These are phyloP conservation scores for Globisporangium paddicum DNA, from an alignment of 352 stramenopile species.

Conservation along the genomic window DNA sequence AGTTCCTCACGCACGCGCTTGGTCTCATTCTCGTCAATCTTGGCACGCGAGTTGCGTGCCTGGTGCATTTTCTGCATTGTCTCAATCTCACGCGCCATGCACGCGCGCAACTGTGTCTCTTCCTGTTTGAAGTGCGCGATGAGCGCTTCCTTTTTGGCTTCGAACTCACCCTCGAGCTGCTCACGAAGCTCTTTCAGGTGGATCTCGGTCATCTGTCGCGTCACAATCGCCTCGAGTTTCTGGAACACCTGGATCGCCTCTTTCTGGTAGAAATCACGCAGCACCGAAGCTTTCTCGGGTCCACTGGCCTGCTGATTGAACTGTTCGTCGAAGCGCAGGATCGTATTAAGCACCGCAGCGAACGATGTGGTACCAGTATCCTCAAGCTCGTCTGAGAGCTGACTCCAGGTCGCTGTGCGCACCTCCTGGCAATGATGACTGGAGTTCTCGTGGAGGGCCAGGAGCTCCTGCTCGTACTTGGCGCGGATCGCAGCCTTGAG, in stretches of 20 bases:
- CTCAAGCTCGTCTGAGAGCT: slow-evolving; percentile 19
- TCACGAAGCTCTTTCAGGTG: slow-evolving; percentile 44
- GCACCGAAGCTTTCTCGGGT: slow-evolving; percentile 43
- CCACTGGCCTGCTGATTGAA: slow-evolving; percentile 46
- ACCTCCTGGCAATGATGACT: slow-evolving; percentile 44
- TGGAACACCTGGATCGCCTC: slow-evolving; percentile 56
- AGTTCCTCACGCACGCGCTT: slow-evolving; percentile 53
- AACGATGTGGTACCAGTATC: slow-evolving; percentile 21
- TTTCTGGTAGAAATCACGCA: slow-evolving; percentile 49
- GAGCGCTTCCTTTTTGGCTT: slow-evolving; percentile 50
- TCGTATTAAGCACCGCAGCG: slow-evolving; percentile 32
- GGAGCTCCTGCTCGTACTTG: slow-evolving; percentile 34
- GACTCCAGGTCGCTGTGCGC: slow-evolving; percentile 31
- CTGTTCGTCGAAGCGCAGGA: slow-evolving; percentile 46
- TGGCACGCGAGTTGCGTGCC: slow-evolving; percentile 43
- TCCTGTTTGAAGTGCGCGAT: slow-evolving; percentile 64
- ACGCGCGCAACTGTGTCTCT: slow-evolving; percentile 49
- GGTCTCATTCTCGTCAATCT: slow-evolving; percentile 59
- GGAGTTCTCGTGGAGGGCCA: slow-evolving; percentile 38
- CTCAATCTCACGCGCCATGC: slow-evolving; percentile 56
- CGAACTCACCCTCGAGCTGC: slow-evolving; percentile 54
- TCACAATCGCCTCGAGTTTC: slow-evolving; percentile 45
- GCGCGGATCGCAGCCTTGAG: slow-evolving; percentile 47
- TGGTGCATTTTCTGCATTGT: slow-evolving; percentile 70
- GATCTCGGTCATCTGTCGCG: slow-evolving; percentile 45